Percentiles rank a stretch among this genome's conserved stretches.
Evolutionary conservation across 2,329 filamentous ascomycete genomes (phyloP).

Genomic region (Chrysoporthe deuterocubensis): DNA sequence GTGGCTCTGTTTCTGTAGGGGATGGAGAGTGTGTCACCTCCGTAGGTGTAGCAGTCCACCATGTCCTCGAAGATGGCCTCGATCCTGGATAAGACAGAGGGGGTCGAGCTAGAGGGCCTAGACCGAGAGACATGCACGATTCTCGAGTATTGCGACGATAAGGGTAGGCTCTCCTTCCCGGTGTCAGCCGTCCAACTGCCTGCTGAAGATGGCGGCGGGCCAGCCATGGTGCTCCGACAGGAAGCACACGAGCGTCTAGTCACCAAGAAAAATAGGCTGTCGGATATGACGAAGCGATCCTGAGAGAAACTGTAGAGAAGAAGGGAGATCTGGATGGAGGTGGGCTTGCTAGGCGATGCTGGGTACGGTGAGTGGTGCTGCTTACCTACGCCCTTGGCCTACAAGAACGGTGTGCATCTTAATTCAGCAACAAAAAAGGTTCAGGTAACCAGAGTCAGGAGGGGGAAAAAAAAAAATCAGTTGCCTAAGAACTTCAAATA

Average conservation of each 20-base stretch:
- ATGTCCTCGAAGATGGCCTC: conserved; percentile 59
- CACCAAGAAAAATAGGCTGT: neutral
- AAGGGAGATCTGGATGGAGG: neutral
- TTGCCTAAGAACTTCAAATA: too few species aligned
- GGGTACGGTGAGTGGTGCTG: neutral
- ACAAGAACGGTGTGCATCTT: neutral
- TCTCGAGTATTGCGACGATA: conserved; percentile 10
- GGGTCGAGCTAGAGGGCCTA: conserved; percentile 28
- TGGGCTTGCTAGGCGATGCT: neutral
- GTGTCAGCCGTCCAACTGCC: neutral
- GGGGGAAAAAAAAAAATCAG: neutral
- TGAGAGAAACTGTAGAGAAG: neutral
- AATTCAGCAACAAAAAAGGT: neutral
- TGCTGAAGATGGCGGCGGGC: neutral
- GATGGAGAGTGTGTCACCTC: conserved; percentile 49
- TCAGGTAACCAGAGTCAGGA: neutral
- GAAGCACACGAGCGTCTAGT: too few species aligned
- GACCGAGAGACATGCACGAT: conserved; percentile 5
- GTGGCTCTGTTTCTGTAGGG: conserved; percentile 44
- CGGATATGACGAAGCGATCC: neutral
- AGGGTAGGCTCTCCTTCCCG: neutral
- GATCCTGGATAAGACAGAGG: conserved; percentile 53
- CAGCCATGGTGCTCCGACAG: neutral
- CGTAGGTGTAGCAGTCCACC: conserved; percentile 50
- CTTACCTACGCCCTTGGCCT: neutral